Evolutionary conservation across 2,329 filamentous ascomycete species (phyloP).

Genomic region (Dactylellina cionopaga): DNA sequence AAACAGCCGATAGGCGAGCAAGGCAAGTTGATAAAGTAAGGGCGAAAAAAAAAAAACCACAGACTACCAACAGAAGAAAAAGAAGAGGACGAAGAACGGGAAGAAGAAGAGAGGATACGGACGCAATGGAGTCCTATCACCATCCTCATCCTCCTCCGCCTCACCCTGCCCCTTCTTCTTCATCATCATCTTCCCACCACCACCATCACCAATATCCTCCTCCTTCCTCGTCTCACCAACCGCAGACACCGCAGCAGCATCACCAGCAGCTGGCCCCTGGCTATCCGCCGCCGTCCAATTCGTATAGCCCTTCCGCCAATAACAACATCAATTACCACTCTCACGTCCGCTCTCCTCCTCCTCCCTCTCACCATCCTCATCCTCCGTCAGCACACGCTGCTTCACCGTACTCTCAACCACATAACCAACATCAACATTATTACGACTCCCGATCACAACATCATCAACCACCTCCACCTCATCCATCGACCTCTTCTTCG

Average conservation of each 20-base stretch:
- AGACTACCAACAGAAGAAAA: not conserved
- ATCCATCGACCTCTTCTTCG: constrained; percentile 14
- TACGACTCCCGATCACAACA: constrained; percentile 40
- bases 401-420: constrained; percentile 1
- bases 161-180: not conserved
- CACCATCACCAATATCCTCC: constrained; percentile 10
- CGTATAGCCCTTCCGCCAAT: constrained; percentile 8
- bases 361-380: constrained; percentile 50
- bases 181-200: not conserved
- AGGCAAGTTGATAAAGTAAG: not conserved
- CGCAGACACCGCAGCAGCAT: constrained; percentile 11
- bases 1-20: constrained; percentile 25
- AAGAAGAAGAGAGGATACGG: not conserved
- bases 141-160: constrained; percentile 4
- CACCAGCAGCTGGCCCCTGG: constrained; percentile 29
- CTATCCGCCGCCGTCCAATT: constrained; percentile 34
- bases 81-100: not conserved
- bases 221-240: constrained; percentile 5
- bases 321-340: constrained; percentile 31
- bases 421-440: constrained; percentile 23
- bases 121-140: constrained; percentile 38
- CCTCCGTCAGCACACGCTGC: constrained; percentile 49
- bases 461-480: constrained; percentile 14
- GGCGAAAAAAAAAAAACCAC: not conserved
- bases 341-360: constrained; percentile 23